Conservation (phyloP, 768 basidiomycete species). For the Rhizopogon vulgaris region DNA sequence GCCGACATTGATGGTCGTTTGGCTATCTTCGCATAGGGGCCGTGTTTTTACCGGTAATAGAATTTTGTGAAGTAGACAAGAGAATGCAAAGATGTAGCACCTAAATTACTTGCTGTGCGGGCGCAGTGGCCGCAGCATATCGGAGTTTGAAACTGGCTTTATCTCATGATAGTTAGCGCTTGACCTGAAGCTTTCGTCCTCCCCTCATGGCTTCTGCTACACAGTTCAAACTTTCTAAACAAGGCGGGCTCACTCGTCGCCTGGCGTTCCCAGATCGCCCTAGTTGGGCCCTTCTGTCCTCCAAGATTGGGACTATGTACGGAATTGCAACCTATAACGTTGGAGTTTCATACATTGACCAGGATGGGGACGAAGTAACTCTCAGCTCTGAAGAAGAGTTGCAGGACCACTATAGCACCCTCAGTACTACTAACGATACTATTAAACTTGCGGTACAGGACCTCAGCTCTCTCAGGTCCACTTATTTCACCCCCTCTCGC, state of each 20-base stretch:
- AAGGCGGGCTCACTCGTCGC: slow-evolving; percentile 54
- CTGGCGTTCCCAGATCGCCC: slow-evolving; percentile 47
- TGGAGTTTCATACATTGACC: slow-evolving; percentile 67
- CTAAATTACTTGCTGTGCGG: neutral
- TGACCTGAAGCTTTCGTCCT: neutral
- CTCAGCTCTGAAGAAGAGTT: slow-evolving; percentile 73
- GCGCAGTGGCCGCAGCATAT: slow-evolving; percentile 23
- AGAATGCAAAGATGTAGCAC: no score
- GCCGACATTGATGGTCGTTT: slow-evolving; percentile 58
- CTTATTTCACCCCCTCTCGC: slow-evolving; percentile 24
- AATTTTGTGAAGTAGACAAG: no score
- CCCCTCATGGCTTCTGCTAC: slow-evolving; percentile 32
- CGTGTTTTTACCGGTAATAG: neutral
- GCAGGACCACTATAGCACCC: slow-evolving; percentile 55
- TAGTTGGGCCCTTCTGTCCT: slow-evolving; percentile 50
- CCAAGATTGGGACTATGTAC: slow-evolving; percentile 49
- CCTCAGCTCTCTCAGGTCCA: slow-evolving; percentile 34
- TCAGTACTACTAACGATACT: slow-evolving; percentile 20
- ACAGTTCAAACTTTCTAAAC: slow-evolving; percentile 62
- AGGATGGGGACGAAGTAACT: slow-evolving; percentile 71
- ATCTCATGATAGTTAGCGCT: slow-evolving; percentile 9
- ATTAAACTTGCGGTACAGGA: slow-evolving; percentile 65
- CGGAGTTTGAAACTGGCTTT: slow-evolving; percentile 37
- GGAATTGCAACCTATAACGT: slow-evolving; percentile 51
- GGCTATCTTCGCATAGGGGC: slow-evolving; percentile 60